Conservation (phyloP, 352 stramenopile genomes). For the Phytopythium kandeliae region DNA sequence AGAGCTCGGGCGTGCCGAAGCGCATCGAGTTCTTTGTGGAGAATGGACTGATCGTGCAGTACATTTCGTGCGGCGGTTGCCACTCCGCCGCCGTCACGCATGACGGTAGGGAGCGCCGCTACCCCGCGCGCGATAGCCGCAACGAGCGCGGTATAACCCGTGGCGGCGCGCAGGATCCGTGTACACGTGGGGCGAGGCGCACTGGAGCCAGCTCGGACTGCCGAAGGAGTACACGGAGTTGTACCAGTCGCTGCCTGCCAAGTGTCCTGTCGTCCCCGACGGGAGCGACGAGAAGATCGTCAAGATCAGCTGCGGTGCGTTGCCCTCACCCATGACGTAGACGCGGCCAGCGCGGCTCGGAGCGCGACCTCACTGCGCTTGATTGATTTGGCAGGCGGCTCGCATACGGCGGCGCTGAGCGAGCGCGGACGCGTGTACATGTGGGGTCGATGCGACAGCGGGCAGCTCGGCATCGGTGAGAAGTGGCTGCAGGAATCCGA, state of each 20-base stretch:
- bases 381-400: slow-evolving; percentile 22
- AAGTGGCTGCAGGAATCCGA: slow-evolving; percentile 59
- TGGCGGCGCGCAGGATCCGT: slow-evolving; percentile 26
- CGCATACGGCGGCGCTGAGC: slow-evolving; percentile 68
- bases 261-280: slow-evolving; percentile 53
- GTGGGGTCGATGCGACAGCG: slow-evolving; percentile 74
- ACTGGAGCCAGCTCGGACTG: slow-evolving; percentile 77
- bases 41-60: slow-evolving; percentile 42
- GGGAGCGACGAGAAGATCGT: slow-evolving; percentile 48
- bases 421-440: slow-evolving; percentile 69
- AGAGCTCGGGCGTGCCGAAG: slow-evolving; percentile 55
- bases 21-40: slow-evolving; percentile 61
- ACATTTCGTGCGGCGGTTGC: slow-evolving; percentile 78
- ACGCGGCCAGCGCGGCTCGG: neutral
- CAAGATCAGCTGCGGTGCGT: slow-evolving; percentile 66
- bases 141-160: neutral
- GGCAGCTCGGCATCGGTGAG: slow-evolving; percentile 64
- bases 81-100: slow-evolving; percentile 72
- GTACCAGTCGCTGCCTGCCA: slow-evolving; percentile 61
- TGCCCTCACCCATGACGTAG: too few species aligned
- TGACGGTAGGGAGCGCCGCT: slow-evolving; percentile 28
- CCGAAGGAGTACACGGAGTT: slow-evolving; percentile 51
- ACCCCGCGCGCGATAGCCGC: neutral
- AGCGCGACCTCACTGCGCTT: neutral
- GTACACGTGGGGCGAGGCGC: slow-evolving; percentile 82